These are phyloP conservation scores for Penicillium antarcticum DNA, from an alignment of 495 filamentous ascomycete species.

Conservation along the genomic window DNA sequence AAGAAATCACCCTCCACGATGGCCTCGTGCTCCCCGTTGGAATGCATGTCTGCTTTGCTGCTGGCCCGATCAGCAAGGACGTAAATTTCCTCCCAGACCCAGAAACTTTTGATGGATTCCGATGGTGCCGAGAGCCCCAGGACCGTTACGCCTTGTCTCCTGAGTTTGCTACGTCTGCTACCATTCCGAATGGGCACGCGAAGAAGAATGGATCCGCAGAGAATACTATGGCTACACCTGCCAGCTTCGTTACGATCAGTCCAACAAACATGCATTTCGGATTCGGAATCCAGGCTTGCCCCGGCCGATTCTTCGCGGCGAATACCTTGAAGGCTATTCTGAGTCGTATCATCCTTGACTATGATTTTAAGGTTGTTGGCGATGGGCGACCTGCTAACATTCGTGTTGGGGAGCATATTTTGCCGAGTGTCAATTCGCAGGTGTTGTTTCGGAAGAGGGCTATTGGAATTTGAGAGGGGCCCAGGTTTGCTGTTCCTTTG, in stretches of 20 bases:
- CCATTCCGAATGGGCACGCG: not conserved
- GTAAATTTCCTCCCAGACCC: conserved; percentile 17
- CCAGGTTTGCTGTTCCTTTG: not conserved
- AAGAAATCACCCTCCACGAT: conserved; percentile 23
- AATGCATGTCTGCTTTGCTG: conserved; percentile 32
- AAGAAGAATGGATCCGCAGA: not conserved
- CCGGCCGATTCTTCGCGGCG: conserved; percentile 56
- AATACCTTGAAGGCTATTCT: conserved; percentile 55
- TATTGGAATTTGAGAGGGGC: not conserved
- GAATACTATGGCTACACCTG: not conserved
- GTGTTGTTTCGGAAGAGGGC: conserved; percentile 26
- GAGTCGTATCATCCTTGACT: conserved; percentile 48
- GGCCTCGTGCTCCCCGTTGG: conserved; percentile 26
- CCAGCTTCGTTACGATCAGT: conserved; percentile 23
- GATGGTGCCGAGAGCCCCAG: conserved; percentile 26
- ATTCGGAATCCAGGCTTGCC: conserved; percentile 39
- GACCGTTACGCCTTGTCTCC: conserved; percentile 13
- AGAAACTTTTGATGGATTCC: conserved; percentile 31
- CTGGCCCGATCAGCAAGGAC: conserved; percentile 34
- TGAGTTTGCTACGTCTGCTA: not conserved
- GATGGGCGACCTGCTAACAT: conserved; percentile 24
- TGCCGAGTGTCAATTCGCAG: conserved; percentile 21
- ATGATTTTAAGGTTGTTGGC: conserved; percentile 44
- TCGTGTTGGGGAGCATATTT: conserved; percentile 29
- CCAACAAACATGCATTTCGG: conserved; percentile 32